Evolutionary conservation across 176 grass and related monocot species (phyloP), one percentile per base, ranked within the genome.

Genomic region (Zizania latifolia): DNA sequence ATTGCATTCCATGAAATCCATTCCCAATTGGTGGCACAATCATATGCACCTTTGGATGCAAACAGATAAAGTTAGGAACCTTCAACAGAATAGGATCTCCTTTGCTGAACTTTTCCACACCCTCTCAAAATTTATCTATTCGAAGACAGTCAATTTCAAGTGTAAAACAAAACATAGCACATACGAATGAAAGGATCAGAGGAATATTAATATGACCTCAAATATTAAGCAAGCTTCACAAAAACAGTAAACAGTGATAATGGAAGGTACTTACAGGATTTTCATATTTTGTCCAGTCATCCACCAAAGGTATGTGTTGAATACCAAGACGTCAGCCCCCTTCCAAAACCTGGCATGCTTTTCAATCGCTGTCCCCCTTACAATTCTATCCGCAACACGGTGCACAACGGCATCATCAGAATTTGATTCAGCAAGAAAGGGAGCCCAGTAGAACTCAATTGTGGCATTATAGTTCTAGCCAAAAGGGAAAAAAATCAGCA

Each of bases 301-400:
- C 95, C 95, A 99, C 95, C 91, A 99, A 36, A 94, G 91, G 76
- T 99, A 99, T 40, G 89, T 90, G 34, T 99, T 99, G 79, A 99
- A 99, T 57, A 99, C 91, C 58, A 99, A 80, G 69, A 99, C 79
- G 62, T 99, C 84, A 12, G 87, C 84, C 48, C 86, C 91, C 76
- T 86, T 94, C 91, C 95, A 99, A 58, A 92, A 82, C 55, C 66
- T 84, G 27, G 95, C 89, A 40, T 99, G 95, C 44, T 94, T 92
- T 43, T 90, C 84, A 56, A 99, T 90, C 12, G 91, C 82, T 0
- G 76, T 48, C 11, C 84, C 84, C 17, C 82, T 85, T 63, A 92
- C 89, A 24, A 94, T 90, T 30, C 91, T 76, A 27, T 94, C 89
- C 0, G 78, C 71, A 29, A 92, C 34, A 30, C 92, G 80, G 72